Percentiles rank a stretch among this genome's conserved stretches.
These are phyloP conservation scores for Lachancea meyersii DNA, from an alignment of 805 yeast genomes.

Conservation along the genomic window DNA sequence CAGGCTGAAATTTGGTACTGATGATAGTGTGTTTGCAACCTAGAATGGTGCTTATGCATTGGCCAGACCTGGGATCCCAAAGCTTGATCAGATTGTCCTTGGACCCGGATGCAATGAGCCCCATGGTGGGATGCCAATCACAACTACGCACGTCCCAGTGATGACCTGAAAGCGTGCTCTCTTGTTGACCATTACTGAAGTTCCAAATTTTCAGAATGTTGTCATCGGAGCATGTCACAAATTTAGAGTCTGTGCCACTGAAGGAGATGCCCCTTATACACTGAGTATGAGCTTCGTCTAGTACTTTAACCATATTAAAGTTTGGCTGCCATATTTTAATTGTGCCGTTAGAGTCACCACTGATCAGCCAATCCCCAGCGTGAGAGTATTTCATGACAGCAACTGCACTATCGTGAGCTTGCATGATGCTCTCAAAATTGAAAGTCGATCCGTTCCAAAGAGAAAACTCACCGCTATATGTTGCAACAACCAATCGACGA, in stretches of 20 bases:
- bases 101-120: conserved; percentile 85
- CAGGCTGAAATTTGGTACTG: conserved; percentile 77
- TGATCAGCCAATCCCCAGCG: conserved; percentile 87
- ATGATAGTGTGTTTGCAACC: conserved; percentile 95
- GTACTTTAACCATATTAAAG: conserved; percentile 87
- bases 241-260: conserved; percentile 84
- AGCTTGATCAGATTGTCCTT: conserved; percentile 88
- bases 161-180: conserved; percentile 76
- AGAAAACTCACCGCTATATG: conserved; percentile 92
- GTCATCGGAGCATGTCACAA: conserved; percentile 93
- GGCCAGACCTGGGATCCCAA: conserved; percentile 90
- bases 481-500: conserved; percentile 78
- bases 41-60: conserved; percentile 71
- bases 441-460: conserved; percentile 95
- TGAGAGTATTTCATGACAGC: conserved; percentile 75
- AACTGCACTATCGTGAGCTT: conserved; percentile 92
- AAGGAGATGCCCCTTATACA: conserved; percentile 83
- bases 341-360: conserved; percentile 89
- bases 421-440: conserved; percentile 95
- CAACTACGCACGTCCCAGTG: conserved; percentile 98
- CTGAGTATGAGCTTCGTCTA: conserved; percentile 48
- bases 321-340: conserved; percentile 98
- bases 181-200: conserved; percentile 82
- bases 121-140: conserved; percentile 92
- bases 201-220: conserved; percentile 89